phyloP scores from a whole-genome alignment of 441 rosid genomes.

The Metrosideros polymorpha region DNA sequence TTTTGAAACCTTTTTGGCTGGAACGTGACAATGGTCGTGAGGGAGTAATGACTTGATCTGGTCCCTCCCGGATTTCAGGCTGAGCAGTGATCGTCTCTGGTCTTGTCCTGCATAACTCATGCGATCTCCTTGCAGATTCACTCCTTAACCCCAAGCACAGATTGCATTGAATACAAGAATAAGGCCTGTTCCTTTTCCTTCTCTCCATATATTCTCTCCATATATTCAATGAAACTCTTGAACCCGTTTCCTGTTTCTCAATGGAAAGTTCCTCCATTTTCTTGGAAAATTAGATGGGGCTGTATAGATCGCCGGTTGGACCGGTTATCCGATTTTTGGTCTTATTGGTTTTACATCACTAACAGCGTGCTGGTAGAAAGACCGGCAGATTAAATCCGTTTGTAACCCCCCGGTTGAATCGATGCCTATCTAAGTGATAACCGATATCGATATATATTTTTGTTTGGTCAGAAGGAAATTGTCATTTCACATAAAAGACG shows the following conservation, averaged over 20 bases:
- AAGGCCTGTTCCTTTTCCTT: background rate
- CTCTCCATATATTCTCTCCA: background rate
- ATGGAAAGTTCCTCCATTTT: background rate
- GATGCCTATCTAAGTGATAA: no score
- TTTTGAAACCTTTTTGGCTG: background rate
- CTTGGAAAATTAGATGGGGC: background rate
- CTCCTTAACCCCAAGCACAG: background rate
- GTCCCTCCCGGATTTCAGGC: background rate
- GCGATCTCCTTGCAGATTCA: background rate
- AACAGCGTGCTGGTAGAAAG: background rate
- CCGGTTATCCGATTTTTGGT: background rate
- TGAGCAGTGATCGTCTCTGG: background rate
- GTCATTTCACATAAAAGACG: no score
- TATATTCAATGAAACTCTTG: background rate
- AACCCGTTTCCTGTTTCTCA: no score
- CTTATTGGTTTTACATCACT: background rate
- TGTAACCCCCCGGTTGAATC: no score
- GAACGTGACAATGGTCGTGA: background rate
- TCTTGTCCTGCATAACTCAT: background rate
- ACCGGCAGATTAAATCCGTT: no score
- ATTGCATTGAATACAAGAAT: background rate
- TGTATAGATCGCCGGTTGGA: background rate
- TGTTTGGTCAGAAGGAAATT: no score
- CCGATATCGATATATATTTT: no score
- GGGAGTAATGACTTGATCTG: background rate